Conservation (phyloP, 2,329 filamentous ascomycete species). For the Tolypocladium inflatum region DNA sequence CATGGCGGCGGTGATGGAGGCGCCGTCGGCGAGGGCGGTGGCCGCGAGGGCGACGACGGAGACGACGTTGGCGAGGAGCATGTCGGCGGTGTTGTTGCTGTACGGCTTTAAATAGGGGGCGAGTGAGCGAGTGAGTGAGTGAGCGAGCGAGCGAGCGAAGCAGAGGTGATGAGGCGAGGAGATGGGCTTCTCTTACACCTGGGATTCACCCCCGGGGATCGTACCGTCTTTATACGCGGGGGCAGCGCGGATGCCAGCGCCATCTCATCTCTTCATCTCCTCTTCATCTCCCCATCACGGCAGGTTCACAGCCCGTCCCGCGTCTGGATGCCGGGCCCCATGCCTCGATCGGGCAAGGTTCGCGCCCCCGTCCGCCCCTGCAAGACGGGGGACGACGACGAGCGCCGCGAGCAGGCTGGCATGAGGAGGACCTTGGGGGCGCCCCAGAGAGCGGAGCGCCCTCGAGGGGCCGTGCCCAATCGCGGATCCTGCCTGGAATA, state of each 20-base stretch:
- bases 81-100: conserved; percentile 1
- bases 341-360: not conserved
- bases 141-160: not conserved
- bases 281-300: not conserved
- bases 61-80: conserved; percentile 14
- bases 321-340: not conserved
- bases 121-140: too few species aligned
- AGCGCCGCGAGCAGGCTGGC: not conserved
- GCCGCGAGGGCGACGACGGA: conserved; percentile 11
- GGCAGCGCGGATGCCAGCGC: not conserved
- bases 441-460: not conserved
- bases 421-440: not conserved
- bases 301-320: not conserved
- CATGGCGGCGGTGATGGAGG: conserved; percentile 24
- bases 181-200: not conserved
- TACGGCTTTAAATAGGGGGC: not conserved
- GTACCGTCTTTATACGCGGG: not conserved
- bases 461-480: not conserved
- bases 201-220: not conserved
- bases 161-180: not conserved
- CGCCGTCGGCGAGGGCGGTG: conserved; percentile 20
- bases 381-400: not conserved
- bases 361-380: not conserved
- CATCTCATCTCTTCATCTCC: not conserved
- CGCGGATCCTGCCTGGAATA: not conserved